phyloP scores from a whole-genome alignment of 1,284 basidiomycete species.

The Boletellus deceptivus region DNA sequence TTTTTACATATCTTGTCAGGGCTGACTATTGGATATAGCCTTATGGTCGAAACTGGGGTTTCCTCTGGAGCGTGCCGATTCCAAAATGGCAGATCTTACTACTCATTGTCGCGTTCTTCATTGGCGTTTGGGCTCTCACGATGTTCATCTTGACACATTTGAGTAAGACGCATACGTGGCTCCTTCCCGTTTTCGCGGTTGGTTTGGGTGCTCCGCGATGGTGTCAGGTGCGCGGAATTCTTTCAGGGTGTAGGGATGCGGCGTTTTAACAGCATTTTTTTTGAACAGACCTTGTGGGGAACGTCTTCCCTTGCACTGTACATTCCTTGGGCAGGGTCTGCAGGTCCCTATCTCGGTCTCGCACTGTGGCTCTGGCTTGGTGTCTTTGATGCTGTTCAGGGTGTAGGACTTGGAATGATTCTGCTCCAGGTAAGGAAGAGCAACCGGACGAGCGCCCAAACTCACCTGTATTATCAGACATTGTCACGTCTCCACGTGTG shows the following conservation, averaged over 20 bases:
- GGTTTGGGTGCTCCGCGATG: constrained; percentile 88
- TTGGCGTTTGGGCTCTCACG: constrained; percentile 78
- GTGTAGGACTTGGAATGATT: constrained; percentile 92
- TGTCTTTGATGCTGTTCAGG: constrained; percentile 88
- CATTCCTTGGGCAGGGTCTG: constrained; percentile 84
- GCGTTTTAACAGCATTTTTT: constrained; percentile 13
- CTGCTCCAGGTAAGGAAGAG: constrained; percentile 65
- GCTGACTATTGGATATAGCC: constrained; percentile 45
- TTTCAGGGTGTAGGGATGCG: background rate
- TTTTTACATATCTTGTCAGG: background rate
- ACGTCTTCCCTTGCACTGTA: constrained; percentile 86
- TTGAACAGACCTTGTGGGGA: constrained; percentile 74
- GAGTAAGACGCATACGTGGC: constrained; percentile 91
- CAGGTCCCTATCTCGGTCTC: constrained; percentile 83
- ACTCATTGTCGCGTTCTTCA: constrained; percentile 80
- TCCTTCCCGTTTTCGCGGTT: constrained; percentile 89
- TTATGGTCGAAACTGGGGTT: constrained; percentile 90
- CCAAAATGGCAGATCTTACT: constrained; percentile 81
- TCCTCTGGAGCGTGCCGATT: constrained; percentile 85
- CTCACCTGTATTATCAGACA: constrained; percentile 45
- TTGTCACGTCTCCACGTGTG: constrained; percentile 90
- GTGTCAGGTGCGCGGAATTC: constrained; percentile 66
- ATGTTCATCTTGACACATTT: constrained; percentile 77
- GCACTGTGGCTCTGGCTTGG: constrained; percentile 93
- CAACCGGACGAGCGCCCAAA: background rate